These are phyloP conservation scores for Didymella keratinophila DNA, from an alignment of 2,329 filamentous ascomycete species.

Conservation along the genomic window DNA sequence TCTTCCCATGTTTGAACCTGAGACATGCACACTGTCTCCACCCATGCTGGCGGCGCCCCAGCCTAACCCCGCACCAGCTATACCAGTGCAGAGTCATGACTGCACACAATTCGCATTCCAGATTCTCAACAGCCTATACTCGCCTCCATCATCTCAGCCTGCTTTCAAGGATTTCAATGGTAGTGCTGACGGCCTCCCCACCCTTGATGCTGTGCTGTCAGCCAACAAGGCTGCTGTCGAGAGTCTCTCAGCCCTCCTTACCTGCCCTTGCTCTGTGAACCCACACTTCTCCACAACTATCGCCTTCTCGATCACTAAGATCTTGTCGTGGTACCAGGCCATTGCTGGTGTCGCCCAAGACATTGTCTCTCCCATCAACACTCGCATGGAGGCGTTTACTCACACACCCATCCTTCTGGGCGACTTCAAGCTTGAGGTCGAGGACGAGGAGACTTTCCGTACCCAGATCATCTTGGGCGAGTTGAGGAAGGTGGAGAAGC, in stretches of 20 bases:
- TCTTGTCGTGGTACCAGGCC: conserved; percentile 49
- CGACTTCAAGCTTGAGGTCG: conserved; percentile 35
- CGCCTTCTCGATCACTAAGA: conserved; percentile 45
- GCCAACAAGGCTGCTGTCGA: conserved; percentile 47
- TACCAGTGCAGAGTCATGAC: conserved; percentile 40
- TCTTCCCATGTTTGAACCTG: conserved; percentile 26
- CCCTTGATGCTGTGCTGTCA: conserved; percentile 42
- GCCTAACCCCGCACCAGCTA: conserved; percentile 38
- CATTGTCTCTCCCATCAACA: conserved; percentile 29
- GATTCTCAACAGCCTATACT: conserved; percentile 46
- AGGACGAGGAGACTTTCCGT: conserved; percentile 43
- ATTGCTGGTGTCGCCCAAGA: conserved; percentile 38
- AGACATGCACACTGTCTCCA: conserved; percentile 17
- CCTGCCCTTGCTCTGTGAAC: conserved; percentile 46
- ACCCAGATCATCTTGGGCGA: conserved; percentile 46
- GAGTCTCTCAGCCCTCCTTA: conserved; percentile 43
- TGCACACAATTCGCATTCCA: conserved; percentile 49
- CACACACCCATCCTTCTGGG: conserved; percentile 37
- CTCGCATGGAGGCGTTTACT: conserved; percentile 40
- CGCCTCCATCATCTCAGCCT: conserved; percentile 39
- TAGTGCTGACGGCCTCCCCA: conserved; percentile 36
- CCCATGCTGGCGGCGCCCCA: conserved; percentile 34
- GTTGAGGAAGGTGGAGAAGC: conserved; percentile 48
- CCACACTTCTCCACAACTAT: conserved; percentile 50
- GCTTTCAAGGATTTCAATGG: conserved; percentile 38